Evolutionary conservation across 106 monocot species (phyloP), one percentile per base, ranked within the genome.

Genomic region (Phalaenopsis equestris): DNA sequence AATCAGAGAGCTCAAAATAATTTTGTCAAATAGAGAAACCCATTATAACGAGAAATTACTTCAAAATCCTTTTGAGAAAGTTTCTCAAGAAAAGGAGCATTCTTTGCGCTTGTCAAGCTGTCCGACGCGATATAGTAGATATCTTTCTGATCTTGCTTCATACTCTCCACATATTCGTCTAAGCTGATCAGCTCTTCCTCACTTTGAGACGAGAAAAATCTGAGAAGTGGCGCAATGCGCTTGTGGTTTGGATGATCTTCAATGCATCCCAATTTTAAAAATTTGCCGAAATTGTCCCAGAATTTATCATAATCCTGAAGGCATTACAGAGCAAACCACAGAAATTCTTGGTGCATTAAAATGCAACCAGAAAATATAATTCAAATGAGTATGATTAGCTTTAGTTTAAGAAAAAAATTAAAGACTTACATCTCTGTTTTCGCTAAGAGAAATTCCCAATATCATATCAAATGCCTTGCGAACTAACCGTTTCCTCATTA

Each of bases 401-500:
- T 76, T 49, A 24, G 49, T 49, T 76, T 18, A 49, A 76, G 48
- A 6, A 67, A 78, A 30, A 0, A 7, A 23, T 19, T 30, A 37
- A 42, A 41, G 7, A 70, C 93, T 90, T 84, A 99, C 99, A 81
- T 99, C 95, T 84, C 24, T 93, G 78, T 95, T 95, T 56, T 99
- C 99, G 80, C 95, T 93, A 3, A 90, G 88, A 76, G 99, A 95
- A 77, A 99, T 95, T 36, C 93, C 95, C 78, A 93, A 80, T 68
- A 99, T 99, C 99, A 99, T 95, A 81, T 99, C 99, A 85, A 99
- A 99, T 1, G 99, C 90, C 77, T 99, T 99, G 18, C 99, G 89
- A 38, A 99, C 99, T 67, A 99, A 75, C 5, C 99, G 80, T 64
- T 99, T 99, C 64, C 88, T 89, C 99, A 99, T 99, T 76, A 99